Evolutionary conservation across 805 yeast species (phyloP).

Genomic region (Starmerella vitae): DNA sequence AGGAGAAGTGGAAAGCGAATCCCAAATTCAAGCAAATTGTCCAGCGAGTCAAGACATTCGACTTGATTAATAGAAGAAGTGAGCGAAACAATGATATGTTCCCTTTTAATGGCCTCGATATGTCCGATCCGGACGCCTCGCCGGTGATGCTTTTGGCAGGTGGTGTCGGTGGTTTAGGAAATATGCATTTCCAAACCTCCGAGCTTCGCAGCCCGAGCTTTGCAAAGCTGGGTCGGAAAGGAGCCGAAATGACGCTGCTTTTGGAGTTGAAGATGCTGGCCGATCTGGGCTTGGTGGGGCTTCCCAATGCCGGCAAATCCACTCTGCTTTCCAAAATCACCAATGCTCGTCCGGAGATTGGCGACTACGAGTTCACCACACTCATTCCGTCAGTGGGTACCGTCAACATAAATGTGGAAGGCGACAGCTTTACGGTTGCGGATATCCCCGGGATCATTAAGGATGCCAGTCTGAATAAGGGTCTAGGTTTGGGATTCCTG

Average conservation of each 20-base stretch:
- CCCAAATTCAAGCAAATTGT: constrained; percentile 56
- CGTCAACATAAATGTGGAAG: constrained; percentile 43
- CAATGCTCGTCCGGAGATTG: constrained; percentile 77
- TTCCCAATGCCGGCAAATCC: constrained; percentile 95
- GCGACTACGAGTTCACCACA: constrained; percentile 96
- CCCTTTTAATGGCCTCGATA: constrained; percentile 74
- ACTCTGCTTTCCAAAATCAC: constrained; percentile 78
- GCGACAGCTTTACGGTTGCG: constrained; percentile 69
- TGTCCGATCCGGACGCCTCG: constrained; percentile 48
- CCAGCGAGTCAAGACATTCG: constrained; percentile 51
- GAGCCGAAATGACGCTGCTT: constrained; percentile 51
- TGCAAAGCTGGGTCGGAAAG: constrained; percentile 64
- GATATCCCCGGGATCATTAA: constrained; percentile 93
- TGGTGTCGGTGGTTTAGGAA: constrained; percentile 91
- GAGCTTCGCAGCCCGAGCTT: constrained; percentile 82
- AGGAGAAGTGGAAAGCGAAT: constrained; percentile 50
- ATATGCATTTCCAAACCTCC: constrained; percentile 82
- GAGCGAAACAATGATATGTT: constrained; percentile 56
- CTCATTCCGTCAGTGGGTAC: constrained; percentile 87
- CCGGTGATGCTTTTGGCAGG: constrained; percentile 53
- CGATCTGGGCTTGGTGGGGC: constrained; percentile 84
- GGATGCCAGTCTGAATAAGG: constrained; percentile 72
- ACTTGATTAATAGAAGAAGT: constrained; percentile 39
- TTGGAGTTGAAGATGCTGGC: constrained; percentile 82
- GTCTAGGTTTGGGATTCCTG: constrained; percentile 86